Conservation (phyloP, 352 stramenopile genomes). For the Phytopythium boreale region DNA sequence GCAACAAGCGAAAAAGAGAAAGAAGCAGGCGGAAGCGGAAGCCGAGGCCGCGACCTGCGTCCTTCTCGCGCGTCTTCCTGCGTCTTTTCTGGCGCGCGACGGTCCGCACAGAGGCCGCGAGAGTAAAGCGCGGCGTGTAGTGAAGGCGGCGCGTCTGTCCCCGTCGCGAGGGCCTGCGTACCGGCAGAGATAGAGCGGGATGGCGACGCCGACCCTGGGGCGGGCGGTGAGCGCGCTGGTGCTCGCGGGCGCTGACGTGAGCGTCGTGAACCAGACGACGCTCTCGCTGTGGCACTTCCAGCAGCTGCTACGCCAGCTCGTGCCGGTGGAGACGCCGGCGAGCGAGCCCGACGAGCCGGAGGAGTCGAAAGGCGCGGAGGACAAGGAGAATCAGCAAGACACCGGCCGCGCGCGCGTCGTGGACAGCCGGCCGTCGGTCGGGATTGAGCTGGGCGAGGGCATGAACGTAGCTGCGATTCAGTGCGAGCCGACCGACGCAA, state of each 20-base stretch:
- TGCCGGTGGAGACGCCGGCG: conserved; percentile 19
- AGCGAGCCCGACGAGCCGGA: conserved; percentile 17
- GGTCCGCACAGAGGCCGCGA: background rate
- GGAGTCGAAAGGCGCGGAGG: conserved; percentile 8
- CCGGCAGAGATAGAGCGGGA: background rate
- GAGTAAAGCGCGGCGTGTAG: background rate
- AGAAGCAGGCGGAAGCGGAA: background rate
- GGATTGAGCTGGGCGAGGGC: conserved; percentile 61
- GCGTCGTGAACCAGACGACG: conserved; percentile 66
- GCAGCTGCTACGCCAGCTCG: conserved; percentile 48
- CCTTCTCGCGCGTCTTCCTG: background rate
- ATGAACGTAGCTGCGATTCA: conserved; percentile 60
- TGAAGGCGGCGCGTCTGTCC: background rate
- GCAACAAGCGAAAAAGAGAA: background rate
- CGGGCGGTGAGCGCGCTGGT: conserved; percentile 49
- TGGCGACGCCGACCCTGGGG: background rate
- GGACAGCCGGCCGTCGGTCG: background rate
- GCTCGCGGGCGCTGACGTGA: conserved; percentile 57
- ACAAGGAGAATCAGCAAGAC: conserved; percentile 6
- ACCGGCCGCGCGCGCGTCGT: background rate
- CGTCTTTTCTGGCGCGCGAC: background rate
- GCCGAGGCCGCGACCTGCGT: background rate
- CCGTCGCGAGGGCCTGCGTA: background rate
- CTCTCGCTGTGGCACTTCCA: conserved; percentile 82
- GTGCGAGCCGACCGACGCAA: conserved; percentile 15